phyloP scores from a whole-genome alignment of 2,329 filamentous ascomycete species.

The Fusarium hainanense region DNA sequence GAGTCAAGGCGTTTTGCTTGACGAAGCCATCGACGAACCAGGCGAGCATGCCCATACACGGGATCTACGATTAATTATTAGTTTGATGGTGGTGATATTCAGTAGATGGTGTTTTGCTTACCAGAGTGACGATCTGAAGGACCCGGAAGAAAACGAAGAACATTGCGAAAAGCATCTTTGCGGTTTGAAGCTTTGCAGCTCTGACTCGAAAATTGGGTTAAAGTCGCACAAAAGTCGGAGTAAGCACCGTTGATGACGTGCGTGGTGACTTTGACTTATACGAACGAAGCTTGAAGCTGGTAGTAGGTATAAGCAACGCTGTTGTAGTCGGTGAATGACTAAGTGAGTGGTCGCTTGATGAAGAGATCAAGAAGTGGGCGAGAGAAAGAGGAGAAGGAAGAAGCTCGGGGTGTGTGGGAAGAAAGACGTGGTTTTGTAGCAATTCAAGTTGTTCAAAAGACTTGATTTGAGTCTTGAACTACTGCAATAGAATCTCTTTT shows the following conservation, averaged over 20 bases:
- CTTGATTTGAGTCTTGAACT: slow-evolving; percentile 4
- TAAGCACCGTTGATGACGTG: slow-evolving; percentile 14
- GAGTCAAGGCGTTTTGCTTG: slow-evolving; percentile 66
- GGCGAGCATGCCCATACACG: slow-evolving; percentile 73
- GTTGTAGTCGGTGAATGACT: not conserved
- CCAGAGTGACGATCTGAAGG: slow-evolving; percentile 70
- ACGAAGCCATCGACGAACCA: slow-evolving; percentile 73
- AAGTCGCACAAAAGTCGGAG: not conserved
- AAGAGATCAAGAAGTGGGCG: slow-evolving; percentile 6
- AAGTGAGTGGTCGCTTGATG: slow-evolving; percentile 11
- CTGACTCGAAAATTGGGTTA: not conserved
- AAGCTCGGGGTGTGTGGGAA: slow-evolving; percentile 29
- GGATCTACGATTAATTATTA: slow-evolving; percentile 60
- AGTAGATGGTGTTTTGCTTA: slow-evolving; percentile 50
- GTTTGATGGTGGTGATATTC: not conserved
- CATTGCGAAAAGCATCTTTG: slow-evolving; percentile 70
- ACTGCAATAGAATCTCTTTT: not conserved
- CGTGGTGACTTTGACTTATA: slow-evolving; percentile 21
- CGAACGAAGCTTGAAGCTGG: not conserved
- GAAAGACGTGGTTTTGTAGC: slow-evolving; percentile 30
- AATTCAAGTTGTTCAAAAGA: slow-evolving; percentile 12
- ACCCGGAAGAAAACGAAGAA: slow-evolving; percentile 73
- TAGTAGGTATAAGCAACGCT: not conserved
- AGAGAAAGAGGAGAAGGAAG: not conserved
- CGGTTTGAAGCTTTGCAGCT: slow-evolving; percentile 19